These are phyloP conservation scores for Telfairia occidentalis DNA, from an alignment of 331 rosid genomes.

Conservation along the genomic window DNA sequence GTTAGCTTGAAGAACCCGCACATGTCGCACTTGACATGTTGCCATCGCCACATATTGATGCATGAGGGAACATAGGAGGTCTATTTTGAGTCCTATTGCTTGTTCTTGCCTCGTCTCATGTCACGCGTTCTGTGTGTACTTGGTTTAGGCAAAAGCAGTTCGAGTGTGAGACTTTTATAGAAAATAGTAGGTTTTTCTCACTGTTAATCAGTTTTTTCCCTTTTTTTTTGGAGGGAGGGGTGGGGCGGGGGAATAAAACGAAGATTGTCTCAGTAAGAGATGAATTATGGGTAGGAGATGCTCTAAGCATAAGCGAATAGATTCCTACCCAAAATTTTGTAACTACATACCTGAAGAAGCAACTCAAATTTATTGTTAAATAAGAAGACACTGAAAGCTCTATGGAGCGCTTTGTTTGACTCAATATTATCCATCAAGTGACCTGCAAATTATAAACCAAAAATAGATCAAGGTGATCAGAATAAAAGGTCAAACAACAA, in stretches of 20 bases:
- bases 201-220: not conserved
- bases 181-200: no score
- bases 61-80: not conserved
- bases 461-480: not conserved
- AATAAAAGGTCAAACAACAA: not conserved
- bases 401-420: conserved; percentile 62
- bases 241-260: not conserved
- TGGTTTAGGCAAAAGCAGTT: not conserved
- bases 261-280: not conserved
- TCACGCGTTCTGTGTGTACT: not conserved
- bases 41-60: no score
- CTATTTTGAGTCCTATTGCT: not conserved
- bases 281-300: not conserved
- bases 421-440: conserved; percentile 97
- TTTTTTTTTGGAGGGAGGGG: not conserved
- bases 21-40: not conserved
- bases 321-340: not conserved
- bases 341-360: conserved; percentile 78
- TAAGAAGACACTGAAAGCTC: conserved; percentile 96
- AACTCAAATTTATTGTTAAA: conserved; percentile 83
- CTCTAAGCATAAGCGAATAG: not conserved
- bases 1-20: not conserved
- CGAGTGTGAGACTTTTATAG: not conserved
- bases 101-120: not conserved
- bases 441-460: conserved; percentile 31